Base-by-base conservation (phyloP, 1,139 yeast genomes). In the Lodderomyces orthopsilosis region DNA sequence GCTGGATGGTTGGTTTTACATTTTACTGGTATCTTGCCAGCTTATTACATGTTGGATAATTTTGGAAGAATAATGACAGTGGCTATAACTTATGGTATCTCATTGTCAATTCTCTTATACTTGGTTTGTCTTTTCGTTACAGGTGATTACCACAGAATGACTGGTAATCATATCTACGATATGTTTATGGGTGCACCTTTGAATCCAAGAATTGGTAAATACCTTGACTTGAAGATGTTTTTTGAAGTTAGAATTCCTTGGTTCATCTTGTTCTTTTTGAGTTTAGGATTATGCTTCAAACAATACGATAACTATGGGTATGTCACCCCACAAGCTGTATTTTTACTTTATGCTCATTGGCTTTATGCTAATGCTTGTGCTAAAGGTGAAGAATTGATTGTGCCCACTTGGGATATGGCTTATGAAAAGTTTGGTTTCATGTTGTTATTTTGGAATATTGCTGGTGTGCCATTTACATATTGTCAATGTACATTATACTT, bases 391-490 rank as follows among this genome's bases (percentile, higher is more conserved):
- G 98, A 94, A 63, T 74, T 91, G 57, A 91, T 93, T 63, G 96
- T 91, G 47, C 96, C 98, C 51, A 85, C 96, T 15, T 93, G 98
- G 98, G 98, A 93, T 65, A 91, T 93, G 97, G 97, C 96, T 38
- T 93, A 93, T 65, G 98, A 93, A 65, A 93, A 94, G 68, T 93
- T 93, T 57, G 98, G 98, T 10, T 93, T 94, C 73, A 90, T 93
- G 97, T 80, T 93, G 54, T 81, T 91, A 55, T 93, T 93, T 75
- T 93, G 98, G 98, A 93, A 93, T 70, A 89, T 93, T 65, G 96
- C 98, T 32, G 98, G 98, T 56, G 98, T 93, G 35, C 98, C 98
- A 42, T 93, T 83, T 80, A 93, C 98, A 40, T 93, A 93, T 72
- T 89, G 96, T 67, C 96, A 90, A 63, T 85, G 95, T 65, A 87